These are phyloP conservation scores for Omphalotus guepiniiformis DNA, from an alignment of 768 basidiomycete species.

Conservation along the genomic window DNA sequence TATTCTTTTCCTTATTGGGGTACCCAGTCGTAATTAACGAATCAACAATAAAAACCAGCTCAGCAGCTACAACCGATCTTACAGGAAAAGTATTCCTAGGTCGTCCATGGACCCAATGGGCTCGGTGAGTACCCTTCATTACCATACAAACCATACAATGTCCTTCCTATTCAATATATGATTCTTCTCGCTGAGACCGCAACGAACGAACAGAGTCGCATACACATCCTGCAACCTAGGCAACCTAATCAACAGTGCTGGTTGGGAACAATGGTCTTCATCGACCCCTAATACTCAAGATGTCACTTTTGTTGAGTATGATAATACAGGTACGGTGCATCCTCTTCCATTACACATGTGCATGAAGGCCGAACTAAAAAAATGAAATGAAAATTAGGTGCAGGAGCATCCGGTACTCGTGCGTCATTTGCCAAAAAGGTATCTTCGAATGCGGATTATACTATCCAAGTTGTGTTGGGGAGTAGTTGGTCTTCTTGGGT, in stretches of 20 bases:
- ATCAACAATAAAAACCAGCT: conserved; percentile 16
- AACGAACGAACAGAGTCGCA: conserved; percentile 17
- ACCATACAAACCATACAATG: not conserved
- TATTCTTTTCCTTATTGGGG: no score
- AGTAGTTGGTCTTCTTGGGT: conserved; percentile 22
- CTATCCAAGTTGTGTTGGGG: conserved; percentile 19
- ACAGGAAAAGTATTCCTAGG: conserved; percentile 21
- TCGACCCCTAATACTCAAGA: conserved; percentile 22
- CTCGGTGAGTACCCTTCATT: no score
- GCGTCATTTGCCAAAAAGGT: conserved; percentile 22
- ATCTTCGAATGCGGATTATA: conserved; percentile 16
- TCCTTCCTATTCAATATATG: not conserved
- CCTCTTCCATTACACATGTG: not conserved
- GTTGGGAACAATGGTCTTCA: conserved; percentile 23
- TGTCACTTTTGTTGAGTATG: conserved; percentile 23
- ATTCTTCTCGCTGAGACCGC: not conserved
- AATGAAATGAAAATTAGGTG: conserved; percentile 8
- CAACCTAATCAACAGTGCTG: conserved; percentile 21
- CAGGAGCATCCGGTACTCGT: conserved; percentile 21
- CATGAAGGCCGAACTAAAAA: not conserved
- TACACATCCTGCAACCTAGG: conserved; percentile 20
- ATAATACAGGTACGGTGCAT: conserved; percentile 15
- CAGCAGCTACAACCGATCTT: conserved; percentile 15
- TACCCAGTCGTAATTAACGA: conserved; percentile 21
- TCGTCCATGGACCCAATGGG: conserved; percentile 22